These are phyloP conservation scores for Fragilariopsis cylindrus DNA, from an alignment of 108 stramenopile species.

Conservation along the genomic window DNA sequence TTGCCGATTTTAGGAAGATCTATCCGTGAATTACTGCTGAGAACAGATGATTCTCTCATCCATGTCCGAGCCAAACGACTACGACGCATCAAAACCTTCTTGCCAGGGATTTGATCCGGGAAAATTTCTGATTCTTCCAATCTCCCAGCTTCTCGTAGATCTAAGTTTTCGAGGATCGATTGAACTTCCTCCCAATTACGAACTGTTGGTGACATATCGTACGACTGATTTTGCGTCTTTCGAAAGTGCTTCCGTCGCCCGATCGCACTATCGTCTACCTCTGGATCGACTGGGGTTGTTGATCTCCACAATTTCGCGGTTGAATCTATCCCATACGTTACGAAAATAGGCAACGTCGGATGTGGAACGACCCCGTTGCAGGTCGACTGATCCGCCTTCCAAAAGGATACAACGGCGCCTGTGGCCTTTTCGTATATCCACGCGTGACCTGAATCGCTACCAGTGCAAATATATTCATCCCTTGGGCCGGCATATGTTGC, in stretches of 20 bases:
- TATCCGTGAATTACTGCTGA: neutral
- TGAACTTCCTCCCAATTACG: conserved; percentile 42
- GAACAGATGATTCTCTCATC: conserved; percentile 3
- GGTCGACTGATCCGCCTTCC: conserved; percentile 72
- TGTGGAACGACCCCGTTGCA: conserved; percentile 87
- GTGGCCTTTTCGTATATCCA: conserved; percentile 72
- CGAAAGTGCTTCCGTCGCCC: conserved; percentile 20
- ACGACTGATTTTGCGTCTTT: conserved; percentile 28
- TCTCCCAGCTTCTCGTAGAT: conserved; percentile 11
- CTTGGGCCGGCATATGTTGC: conserved; percentile 80
- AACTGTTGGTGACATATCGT: conserved; percentile 58
- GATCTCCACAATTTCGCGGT: conserved; percentile 86
- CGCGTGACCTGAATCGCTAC: conserved; percentile 78
- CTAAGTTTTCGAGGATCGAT: conserved; percentile 14
- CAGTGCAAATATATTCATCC: conserved; percentile 87
- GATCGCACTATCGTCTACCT: conserved; percentile 67
- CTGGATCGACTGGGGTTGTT: conserved; percentile 62
- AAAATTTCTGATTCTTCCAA: conserved; percentile 40
- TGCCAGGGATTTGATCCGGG: conserved; percentile 61
- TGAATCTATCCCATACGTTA: conserved; percentile 86
- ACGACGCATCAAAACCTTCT: conserved; percentile 22
- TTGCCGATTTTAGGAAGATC: conserved; percentile 55
- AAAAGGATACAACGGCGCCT: conserved; percentile 65
- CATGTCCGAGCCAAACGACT: conserved; percentile 16
- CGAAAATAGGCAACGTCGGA: conserved; percentile 69